Base-by-base conservation (phyloP, 116 monocot species). In the Iris pallida region DNA sequence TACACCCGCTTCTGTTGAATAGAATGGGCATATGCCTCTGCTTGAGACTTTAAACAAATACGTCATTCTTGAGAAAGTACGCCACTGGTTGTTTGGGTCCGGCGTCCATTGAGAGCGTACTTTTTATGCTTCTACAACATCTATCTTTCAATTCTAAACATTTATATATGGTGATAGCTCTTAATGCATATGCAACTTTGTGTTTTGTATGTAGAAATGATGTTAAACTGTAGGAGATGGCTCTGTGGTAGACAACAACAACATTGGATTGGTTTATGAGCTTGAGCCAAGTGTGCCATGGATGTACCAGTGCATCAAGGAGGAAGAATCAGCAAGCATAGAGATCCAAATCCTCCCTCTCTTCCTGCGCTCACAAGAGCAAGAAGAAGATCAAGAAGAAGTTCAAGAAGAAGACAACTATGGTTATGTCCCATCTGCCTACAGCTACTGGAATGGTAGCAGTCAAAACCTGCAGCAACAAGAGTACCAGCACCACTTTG, bases 301-400 rank as follows among this genome's bases (percentile, higher is more conserved):
- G 75, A 45, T 70, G 53, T 69, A 75, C 71, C 71, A 73, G 4
- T 57, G 15, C 55, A 4, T 58, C 3, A 62, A 53, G 54, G 49
- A 16, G 45, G 41, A 45, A 45, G 68, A 68, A 42, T 17, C 14
- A 16, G n/a, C 19, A 11, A 68, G 53, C 4, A 77, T 69, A 6
- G 71, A 82, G 40, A 79, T 87, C 57, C 83, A 94, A 68, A 94
- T 90, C 7, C 94, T 94, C 8, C 85, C 82, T 17, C 83, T 94
- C 42, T 94, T 94, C 71, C 94, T 90, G 2, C 64, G 71, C 71
- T 53, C 70, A 5, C 45, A 70, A 53, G 43, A 45, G 10, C 57
- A 72, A 49, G 71, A 55, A 71, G 49, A 51, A 9, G 49, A 42
- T 14, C 49, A 61, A 58, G 18, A 41, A 20, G 48, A 54, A 44